A percentile compares a stretch with the other conserved stretches of the same genome.
These are phyloP conservation scores for Aspergillus puulaauensis DNA, from an alignment of 2,329 filamentous ascomycete genomes.

Conservation along the genomic window DNA sequence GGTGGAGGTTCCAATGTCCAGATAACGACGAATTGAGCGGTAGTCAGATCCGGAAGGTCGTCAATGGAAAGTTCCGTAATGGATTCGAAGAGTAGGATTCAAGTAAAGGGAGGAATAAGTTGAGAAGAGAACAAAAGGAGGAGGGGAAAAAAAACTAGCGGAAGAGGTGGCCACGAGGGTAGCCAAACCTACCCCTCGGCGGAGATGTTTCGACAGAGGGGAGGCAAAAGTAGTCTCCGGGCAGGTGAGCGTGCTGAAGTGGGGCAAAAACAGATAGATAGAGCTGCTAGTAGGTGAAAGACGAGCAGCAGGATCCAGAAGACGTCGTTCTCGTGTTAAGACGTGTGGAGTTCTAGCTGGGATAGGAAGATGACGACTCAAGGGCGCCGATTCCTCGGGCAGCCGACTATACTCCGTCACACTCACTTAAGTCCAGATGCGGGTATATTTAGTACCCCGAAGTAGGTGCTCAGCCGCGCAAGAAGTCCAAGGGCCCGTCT, in stretches of 20 bases:
- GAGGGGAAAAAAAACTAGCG: neutral
- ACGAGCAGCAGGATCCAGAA: constrained; percentile 6
- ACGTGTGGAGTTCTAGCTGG: constrained; percentile 1
- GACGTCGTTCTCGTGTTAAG: neutral
- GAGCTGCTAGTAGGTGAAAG: constrained; percentile 1
- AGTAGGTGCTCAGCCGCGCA: constrained; percentile 1
- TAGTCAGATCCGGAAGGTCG: neutral
- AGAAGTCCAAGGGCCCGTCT: neutral
- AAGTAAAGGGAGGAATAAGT: neutral
- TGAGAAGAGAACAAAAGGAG: neutral
- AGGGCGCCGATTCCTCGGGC: neutral
- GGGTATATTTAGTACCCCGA: neutral
- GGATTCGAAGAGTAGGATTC: neutral
- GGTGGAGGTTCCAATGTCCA: neutral
- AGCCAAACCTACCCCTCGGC: constrained; percentile 9
- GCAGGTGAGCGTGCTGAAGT: constrained; percentile 4
- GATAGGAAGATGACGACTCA: neutral
- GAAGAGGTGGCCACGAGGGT: neutral
- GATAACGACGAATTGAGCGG: neutral
- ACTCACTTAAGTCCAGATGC: neutral
- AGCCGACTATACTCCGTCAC: neutral
- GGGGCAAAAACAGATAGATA: constrained; percentile 8
- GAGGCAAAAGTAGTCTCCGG: constrained; percentile 1
- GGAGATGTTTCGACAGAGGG: constrained; percentile 5
- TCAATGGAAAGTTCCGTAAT: neutral